These are phyloP conservation scores for Kwoniella heveanensis DNA, from an alignment of 768 basidiomycete species.

Conservation along the genomic window DNA sequence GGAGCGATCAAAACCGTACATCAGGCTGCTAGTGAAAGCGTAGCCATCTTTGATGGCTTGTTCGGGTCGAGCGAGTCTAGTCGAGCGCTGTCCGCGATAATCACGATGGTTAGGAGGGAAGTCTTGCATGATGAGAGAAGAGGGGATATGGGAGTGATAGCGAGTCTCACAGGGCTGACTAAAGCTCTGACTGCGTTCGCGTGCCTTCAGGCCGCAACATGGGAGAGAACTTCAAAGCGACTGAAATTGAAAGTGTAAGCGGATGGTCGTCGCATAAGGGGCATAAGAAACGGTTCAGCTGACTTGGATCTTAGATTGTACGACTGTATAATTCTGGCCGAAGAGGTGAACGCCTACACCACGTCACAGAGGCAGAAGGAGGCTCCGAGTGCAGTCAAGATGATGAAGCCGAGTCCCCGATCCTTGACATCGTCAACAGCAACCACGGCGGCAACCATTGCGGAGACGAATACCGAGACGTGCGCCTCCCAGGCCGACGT, in stretches of 20 bases:
- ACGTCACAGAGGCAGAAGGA: not conserved
- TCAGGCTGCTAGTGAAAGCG: conserved; percentile 46
- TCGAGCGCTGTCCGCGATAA: conserved; percentile 54
- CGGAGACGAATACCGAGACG: no score
- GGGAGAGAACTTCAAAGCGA: conserved; percentile 46
- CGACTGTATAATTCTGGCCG: conserved; percentile 53
- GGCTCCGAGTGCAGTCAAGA: not conserved
- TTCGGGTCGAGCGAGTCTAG: conserved; percentile 58
- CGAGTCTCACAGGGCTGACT: conserved; percentile 53
- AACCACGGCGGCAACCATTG: no score
- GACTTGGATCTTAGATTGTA: conserved; percentile 41
- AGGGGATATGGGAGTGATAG: conserved; percentile 39
- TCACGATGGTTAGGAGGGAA: conserved; percentile 55
- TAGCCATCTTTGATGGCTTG: conserved; percentile 45
- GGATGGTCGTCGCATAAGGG: not conserved
- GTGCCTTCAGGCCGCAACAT: conserved; percentile 56
- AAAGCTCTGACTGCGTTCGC: conserved; percentile 58
- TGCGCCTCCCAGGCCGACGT: conserved; percentile 3
- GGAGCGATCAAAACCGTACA: conserved; percentile 49
- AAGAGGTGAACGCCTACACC: conserved; percentile 19
- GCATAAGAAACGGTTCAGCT: not conserved
- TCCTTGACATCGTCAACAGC: no score
- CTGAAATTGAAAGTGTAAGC: conserved; percentile 53
- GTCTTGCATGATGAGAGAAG: conserved; percentile 51
- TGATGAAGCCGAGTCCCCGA: not conserved